These are phyloP conservation scores for Chloroidium sp. DNA, from an alignment of 163 green algal species.

Conservation along the genomic window DNA sequence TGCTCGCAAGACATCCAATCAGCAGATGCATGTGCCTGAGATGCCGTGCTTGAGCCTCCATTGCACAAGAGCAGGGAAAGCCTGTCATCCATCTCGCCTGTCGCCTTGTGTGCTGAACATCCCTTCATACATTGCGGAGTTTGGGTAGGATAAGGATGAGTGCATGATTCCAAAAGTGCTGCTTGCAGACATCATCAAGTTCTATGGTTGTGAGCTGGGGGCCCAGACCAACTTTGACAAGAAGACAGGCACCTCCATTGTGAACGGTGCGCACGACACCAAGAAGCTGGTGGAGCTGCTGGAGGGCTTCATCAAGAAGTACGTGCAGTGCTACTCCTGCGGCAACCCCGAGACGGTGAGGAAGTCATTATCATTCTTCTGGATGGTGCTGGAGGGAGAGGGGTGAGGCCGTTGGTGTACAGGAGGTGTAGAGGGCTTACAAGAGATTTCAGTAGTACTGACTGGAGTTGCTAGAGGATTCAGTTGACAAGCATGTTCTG, in stretches of 20 bases:
- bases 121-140: too few relatives aligned
- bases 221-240: slow-evolving; percentile 96
- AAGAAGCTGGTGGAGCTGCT: slow-evolving; percentile 77
- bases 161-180: not conserved
- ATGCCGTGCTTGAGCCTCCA: too few relatives aligned
- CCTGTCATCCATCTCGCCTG: too few relatives aligned
- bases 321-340: slow-evolving; percentile 97
- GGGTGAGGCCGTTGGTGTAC: not conserved
- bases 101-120: too few relatives aligned
- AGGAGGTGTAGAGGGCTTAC: not conserved
- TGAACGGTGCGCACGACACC: slow-evolving; percentile 80
- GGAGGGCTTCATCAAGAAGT: slow-evolving; percentile 74
- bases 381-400: not conserved
- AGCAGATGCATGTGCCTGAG: too few relatives aligned
- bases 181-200: slow-evolving; percentile 87
- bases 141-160: too few relatives aligned
- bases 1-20: too few relatives aligned
- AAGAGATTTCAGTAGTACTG: not conserved
- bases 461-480: too few relatives aligned
- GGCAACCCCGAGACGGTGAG: slow-evolving; percentile 94
- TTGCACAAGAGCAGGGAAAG: too few relatives aligned
- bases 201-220: slow-evolving; percentile 93
- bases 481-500: too few relatives aligned
- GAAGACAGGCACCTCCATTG: slow-evolving; percentile 79
- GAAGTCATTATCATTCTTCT: not conserved